Percentiles rank a stretch among this genome's conserved stretches.
These are phyloP conservation scores for Rhizopogon vesiculosus DNA, from an alignment of 768 basidiomycete species.

Conservation along the genomic window DNA sequence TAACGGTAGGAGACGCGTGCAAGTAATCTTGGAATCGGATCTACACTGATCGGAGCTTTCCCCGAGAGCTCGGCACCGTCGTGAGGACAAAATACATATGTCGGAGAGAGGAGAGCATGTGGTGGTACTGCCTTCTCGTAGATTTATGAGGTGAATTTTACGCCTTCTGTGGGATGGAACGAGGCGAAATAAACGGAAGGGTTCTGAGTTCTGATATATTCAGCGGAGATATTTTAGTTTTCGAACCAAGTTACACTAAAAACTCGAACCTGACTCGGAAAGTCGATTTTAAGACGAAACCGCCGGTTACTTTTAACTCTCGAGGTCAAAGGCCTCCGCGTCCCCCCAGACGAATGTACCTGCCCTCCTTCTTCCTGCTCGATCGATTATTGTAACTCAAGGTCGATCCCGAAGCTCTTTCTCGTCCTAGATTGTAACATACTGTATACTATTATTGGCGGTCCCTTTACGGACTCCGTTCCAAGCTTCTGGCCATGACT, in stretches of 20 bases:
- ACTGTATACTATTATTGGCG: conserved; percentile 15
- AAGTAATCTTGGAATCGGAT: conserved; percentile 23
- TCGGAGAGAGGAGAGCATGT: background rate
- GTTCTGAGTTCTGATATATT: conserved; percentile 9
- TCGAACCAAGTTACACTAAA: conserved; percentile 11
- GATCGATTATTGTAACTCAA: conserved; percentile 10
- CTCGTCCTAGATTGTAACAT: conserved; percentile 9
- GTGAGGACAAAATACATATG: background rate
- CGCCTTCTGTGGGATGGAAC: background rate
- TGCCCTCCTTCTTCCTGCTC: conserved; percentile 2
- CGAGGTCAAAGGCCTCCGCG: background rate
- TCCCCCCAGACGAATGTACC: background rate
- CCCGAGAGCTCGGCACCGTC: conserved; percentile 20
- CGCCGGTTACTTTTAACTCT: conserved; percentile 5
- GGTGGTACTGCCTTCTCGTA: background rate
- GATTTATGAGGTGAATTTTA: background rate
- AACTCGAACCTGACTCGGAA: conserved; percentile 12
- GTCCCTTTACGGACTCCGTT: conserved; percentile 14
- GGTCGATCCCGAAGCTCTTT: conserved; percentile 9
- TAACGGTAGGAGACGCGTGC: background rate
- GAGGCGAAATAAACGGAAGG: conserved; percentile 1
- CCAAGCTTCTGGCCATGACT: conserved; percentile 25
- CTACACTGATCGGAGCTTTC: conserved; percentile 21
- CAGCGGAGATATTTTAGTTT: conserved; percentile 21
- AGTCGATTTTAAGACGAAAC: conserved; percentile 1